These are phyloP conservation scores for Cinnamomum chago DNA, from an alignment of 164 flowering plant genomes.

Conservation along the genomic window DNA sequence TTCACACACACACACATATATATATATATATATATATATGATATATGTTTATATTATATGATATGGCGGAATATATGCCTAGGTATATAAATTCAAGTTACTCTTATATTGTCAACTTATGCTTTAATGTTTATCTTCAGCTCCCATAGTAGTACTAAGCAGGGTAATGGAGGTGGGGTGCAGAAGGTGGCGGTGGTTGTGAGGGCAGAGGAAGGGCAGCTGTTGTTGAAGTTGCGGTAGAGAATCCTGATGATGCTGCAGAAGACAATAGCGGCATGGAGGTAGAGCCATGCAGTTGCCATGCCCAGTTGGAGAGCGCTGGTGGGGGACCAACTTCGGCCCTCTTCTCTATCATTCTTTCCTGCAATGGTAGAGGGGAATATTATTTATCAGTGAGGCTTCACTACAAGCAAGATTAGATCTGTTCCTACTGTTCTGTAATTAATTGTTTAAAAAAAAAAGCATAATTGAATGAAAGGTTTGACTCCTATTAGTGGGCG, in stretches of 20 bases:
- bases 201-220: conserved; percentile 33
- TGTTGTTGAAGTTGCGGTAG: conserved; percentile 32
- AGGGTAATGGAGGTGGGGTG: conserved; percentile 14
- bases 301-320: conserved; percentile 33
- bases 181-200: conserved; percentile 7
- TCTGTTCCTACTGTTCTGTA: not conserved
- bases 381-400: not conserved
- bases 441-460: too few species aligned
- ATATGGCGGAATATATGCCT: too few species aligned
- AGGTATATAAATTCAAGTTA: too few species aligned
- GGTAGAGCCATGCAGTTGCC: conserved; percentile 29
- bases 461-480: not conserved
- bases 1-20: too few species aligned
- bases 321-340: conserved; percentile 15
- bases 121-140: not conserved
- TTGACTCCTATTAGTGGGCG: too few species aligned
- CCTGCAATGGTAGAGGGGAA: conserved; percentile 23
- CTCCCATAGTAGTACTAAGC: conserved; percentile 26
- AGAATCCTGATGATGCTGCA: conserved; percentile 98
- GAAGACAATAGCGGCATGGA: conserved; percentile 32
- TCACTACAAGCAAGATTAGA: not conserved
- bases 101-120: not conserved
- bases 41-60: too few species aligned
- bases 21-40: too few species aligned
- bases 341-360: conserved; percentile 22